phyloP scores from a whole-genome alignment of 2,329 filamentous ascomycete genomes.

The Scedosporium aurantiacum region DNA sequence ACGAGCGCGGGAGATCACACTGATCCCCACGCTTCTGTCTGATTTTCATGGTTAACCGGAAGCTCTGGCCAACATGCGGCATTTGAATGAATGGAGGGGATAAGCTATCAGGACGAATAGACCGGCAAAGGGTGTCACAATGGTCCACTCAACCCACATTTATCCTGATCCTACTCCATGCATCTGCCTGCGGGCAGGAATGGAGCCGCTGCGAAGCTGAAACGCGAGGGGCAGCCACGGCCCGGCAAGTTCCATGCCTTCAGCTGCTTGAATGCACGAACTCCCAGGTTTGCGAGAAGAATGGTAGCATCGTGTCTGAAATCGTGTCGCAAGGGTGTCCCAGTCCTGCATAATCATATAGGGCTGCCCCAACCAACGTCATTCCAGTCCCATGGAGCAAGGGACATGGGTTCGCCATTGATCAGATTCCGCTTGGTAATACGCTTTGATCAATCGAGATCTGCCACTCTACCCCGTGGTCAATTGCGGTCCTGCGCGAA shows the following conservation, averaged over 20 bases:
- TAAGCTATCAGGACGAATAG: background rate
- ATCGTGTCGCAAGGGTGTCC: background rate
- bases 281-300: background rate
- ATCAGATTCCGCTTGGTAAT: no score
- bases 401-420: background rate
- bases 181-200: background rate
- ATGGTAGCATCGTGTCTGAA: background rate
- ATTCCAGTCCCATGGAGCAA: background rate
- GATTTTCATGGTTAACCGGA: background rate
- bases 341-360: background rate
- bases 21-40: background rate
- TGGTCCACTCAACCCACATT: background rate
- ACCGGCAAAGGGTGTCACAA: background rate
- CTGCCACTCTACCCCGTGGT: background rate
- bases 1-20: background rate
- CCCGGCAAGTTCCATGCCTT: background rate
- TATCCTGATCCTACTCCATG: background rate
- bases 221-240: background rate
- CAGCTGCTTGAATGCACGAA: background rate
- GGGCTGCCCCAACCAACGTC: background rate
- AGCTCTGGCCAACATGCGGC: background rate
- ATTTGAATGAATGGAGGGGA: background rate
- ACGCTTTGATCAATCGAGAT: background rate
- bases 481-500: background rate
- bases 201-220: background rate